Conservation (phyloP, 1,284 basidiomycete genomes). For the Trametes versicolor region DNA sequence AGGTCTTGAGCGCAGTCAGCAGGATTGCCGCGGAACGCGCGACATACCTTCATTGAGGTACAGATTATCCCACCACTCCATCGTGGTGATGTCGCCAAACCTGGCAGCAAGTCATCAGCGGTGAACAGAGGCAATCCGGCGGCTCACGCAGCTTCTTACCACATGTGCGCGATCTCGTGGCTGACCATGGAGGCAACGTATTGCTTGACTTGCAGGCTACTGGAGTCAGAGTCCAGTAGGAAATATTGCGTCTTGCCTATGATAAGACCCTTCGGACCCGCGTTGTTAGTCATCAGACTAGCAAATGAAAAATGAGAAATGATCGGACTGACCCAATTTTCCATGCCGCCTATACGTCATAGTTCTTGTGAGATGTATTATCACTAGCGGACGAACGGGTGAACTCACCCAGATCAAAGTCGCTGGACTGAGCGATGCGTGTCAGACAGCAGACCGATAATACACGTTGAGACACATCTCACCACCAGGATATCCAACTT, state of each 20-base stretch:
- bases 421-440: conserved; percentile 61
- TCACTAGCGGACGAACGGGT: background rate
- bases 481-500: conserved; percentile 90
- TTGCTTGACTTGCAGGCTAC: conserved; percentile 80
- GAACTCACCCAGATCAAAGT: conserved; percentile 82
- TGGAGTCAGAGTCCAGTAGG: conserved; percentile 82
- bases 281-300: background rate
- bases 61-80: conserved; percentile 94
- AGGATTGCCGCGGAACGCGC: background rate
- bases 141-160: conserved; percentile 54
- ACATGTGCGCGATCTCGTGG: conserved; percentile 89
- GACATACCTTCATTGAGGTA: conserved; percentile 77
- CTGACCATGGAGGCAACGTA: conserved; percentile 81
- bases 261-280: conserved; percentile 75
- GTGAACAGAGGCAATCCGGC: background rate
- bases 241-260: conserved; percentile 88
- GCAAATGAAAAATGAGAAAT: background rate
- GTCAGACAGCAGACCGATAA: background rate
- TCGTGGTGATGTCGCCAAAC: conserved; percentile 93
- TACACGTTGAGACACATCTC: conserved; percentile 34
- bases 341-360: conserved; percentile 78
- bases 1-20: background rate
- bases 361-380: background rate
- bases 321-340: conserved; percentile 73
- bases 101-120: conserved; percentile 41